These are phyloP conservation scores for Coniella vitis DNA, from an alignment of 2,329 filamentous ascomycete species.

Conservation along the genomic window DNA sequence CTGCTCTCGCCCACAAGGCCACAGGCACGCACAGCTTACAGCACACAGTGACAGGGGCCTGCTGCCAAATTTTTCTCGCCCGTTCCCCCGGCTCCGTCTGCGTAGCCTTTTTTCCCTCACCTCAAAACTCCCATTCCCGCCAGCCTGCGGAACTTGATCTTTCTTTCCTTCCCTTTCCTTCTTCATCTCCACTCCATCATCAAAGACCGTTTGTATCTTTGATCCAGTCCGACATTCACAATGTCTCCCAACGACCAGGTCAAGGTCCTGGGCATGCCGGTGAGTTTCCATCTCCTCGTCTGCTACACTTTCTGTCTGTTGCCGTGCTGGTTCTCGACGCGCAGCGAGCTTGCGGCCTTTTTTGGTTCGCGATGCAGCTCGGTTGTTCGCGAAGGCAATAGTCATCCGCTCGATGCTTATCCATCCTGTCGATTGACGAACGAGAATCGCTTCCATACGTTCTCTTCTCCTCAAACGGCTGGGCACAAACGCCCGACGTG, in stretches of 20 bases:
- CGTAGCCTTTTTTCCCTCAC: conserved; percentile 9
- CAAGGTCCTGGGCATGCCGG: conserved; percentile 61
- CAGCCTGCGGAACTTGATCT: conserved; percentile 19
- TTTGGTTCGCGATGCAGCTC: neutral
- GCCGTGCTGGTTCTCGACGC: neutral
- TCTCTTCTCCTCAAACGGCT: neutral
- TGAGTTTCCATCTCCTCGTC: conserved; percentile 36
- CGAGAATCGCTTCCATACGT: conserved; percentile 1
- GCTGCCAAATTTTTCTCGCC: conserved; percentile 42
- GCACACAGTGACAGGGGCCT: neutral
- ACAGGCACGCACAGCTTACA: neutral
- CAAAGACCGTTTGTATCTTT: conserved; percentile 31
- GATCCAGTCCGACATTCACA: conserved; percentile 33
- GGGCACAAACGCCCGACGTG: neutral
- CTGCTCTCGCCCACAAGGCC: neutral
- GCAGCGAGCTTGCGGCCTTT: neutral
- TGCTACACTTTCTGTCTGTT: neutral
- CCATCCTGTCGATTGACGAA: neutral
- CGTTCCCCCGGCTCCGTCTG: conserved; percentile 28
- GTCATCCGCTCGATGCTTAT: conserved; percentile 3
- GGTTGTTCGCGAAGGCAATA: neutral
- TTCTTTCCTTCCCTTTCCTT: conserved; percentile 31
- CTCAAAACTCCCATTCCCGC: conserved; percentile 12
- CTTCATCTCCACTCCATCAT: conserved; percentile 57
- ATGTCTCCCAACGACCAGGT: conserved; percentile 50